These are phyloP conservation scores for Tetracentron sinense DNA, from an alignment of 164 flowering plant species.

Conservation along the genomic window DNA sequence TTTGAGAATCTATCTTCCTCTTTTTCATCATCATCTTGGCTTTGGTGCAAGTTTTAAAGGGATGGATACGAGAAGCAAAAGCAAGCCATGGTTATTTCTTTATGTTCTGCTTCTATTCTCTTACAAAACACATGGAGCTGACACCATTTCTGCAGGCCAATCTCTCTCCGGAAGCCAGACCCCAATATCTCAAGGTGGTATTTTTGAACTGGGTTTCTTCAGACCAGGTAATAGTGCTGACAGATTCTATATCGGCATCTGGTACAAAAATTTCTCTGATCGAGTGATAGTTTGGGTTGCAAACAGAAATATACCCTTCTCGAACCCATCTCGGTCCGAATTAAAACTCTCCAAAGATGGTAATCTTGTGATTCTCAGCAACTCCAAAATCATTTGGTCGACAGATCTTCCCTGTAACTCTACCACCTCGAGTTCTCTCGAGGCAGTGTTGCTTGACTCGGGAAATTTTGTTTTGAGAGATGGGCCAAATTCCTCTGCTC, in stretches of 20 bases:
- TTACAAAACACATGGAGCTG: neutral
- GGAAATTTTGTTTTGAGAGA: neutral
- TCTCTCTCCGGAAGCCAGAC: constrained; percentile 19
- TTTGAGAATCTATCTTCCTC: no score
- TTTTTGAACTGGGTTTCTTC: constrained; percentile 25
- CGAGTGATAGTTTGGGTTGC: constrained; percentile 22
- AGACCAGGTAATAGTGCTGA: constrained; percentile 11
- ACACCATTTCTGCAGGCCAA: constrained; percentile 8
- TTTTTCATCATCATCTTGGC: no score
- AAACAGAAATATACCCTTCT: constrained; percentile 20
- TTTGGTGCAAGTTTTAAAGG: neutral
- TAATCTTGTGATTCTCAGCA: neutral
- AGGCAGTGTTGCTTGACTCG: neutral
- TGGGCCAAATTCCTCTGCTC: neutral
- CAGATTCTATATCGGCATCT: constrained; percentile 22
- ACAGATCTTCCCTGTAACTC: neutral
- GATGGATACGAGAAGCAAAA: neutral
- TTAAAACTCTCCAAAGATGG: neutral
- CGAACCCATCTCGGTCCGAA: neutral
- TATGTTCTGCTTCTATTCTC: neutral
- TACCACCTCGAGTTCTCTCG: neutral
- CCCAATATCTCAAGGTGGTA: constrained; percentile 11
- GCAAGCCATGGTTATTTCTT: neutral
- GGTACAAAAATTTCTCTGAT: constrained; percentile 16
- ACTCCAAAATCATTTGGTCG: neutral